phyloP scores from a whole-genome alignment of 257 asterid genomes.

The Lycium ferocissimum region DNA sequence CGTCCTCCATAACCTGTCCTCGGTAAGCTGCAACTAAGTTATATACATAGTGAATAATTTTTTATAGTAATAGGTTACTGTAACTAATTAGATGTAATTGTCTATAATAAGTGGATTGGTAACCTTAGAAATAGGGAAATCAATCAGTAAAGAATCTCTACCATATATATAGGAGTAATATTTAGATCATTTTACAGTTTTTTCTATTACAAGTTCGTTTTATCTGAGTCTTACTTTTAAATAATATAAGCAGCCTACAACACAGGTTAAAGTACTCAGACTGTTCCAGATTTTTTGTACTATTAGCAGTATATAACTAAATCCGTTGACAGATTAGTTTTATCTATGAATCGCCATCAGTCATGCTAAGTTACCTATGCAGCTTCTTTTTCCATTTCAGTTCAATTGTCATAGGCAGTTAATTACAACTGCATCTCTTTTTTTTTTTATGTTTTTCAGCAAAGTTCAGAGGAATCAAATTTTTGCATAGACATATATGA shows the following conservation, averaged over 20 bases:
- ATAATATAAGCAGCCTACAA: no score
- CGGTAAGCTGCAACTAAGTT: no score
- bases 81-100: not conserved
- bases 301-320: not conserved
- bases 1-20: no score
- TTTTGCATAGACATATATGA: slow-evolving; percentile 80
- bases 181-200: no score
- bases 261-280: no score
- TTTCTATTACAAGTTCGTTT: not conserved
- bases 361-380: not conserved
- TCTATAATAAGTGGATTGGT: not conserved
- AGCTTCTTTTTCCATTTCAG: not conserved
- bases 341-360: not conserved
- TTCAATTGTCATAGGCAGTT: slow-evolving; percentile 35
- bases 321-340: not conserved
- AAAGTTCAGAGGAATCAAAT: slow-evolving; percentile 61
- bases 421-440: slow-evolving; percentile 5
- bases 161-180: not conserved
- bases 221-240: not conserved
- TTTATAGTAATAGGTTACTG: not conserved
- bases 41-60: no score
- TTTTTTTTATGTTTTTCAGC: slow-evolving; percentile 48
- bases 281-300: not conserved
- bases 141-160: not conserved
- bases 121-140: not conserved